Conservation (phyloP, 2,329 filamentous ascomycete species). For the Sordariomycetes sp. region DNA sequence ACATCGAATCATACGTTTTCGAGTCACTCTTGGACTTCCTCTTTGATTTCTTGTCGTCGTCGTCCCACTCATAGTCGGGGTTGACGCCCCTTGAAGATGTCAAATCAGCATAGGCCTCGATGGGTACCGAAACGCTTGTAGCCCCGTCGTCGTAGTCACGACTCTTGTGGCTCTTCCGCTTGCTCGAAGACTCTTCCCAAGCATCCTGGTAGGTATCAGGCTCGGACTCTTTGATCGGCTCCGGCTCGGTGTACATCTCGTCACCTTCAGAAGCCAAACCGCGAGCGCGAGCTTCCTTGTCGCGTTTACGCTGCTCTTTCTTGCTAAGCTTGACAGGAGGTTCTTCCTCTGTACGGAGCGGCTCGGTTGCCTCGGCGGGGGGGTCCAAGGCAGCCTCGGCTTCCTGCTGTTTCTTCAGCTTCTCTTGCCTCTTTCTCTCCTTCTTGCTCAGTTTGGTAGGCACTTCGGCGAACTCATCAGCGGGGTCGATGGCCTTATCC, state of each 20-base stretch:
- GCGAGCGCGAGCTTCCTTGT: constrained; percentile 20
- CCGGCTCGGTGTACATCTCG: constrained; percentile 7
- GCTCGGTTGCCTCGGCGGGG: constrained; percentile 4
- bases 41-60: constrained; percentile 21
- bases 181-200: constrained; percentile 17
- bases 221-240: constrained; percentile 11
- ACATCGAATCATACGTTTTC: constrained; percentile 2
- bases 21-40: constrained; percentile 24
- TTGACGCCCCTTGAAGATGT: background rate
- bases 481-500: constrained; percentile 13
- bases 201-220: constrained; percentile 11
- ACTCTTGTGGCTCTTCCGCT: constrained; percentile 19
- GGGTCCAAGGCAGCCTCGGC: background rate
- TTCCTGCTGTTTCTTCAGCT: constrained; percentile 14
- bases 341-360: constrained; percentile 1
- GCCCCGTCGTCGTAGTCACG: constrained; percentile 16
- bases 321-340: constrained; percentile 17
- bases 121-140: constrained; percentile 16
- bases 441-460: constrained; percentile 33
- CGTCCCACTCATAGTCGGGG: constrained; percentile 25
- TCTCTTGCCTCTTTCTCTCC: constrained; percentile 38
- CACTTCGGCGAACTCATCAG: constrained; percentile 12
- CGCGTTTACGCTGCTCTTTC: constrained; percentile 30
- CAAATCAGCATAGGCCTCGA: constrained; percentile 15
- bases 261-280: constrained; percentile 17